Evolutionary conservation across 306 rosid genomes (phyloP), one percentile per base, ranked within the genome.

Genomic region (Castanea mollissima): DNA sequence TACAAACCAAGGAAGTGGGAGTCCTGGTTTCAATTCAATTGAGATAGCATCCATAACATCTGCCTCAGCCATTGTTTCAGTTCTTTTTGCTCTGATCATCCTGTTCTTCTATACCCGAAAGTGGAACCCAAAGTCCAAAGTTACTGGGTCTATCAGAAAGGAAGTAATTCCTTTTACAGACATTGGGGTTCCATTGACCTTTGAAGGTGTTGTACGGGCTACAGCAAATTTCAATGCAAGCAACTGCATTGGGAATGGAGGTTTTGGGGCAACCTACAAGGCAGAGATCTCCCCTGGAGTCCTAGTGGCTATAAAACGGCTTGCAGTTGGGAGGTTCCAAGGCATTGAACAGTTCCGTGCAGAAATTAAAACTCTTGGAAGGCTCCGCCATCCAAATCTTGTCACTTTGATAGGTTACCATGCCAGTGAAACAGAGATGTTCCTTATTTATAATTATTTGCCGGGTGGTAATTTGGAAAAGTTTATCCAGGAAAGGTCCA

Each of bases 1-100:
- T 76, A 23, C 82, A 41, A 46, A 79, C 75, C 73, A 44, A 23
- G 70, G 19, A n/a, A 77, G 78, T 49, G 84, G 87, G 51, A 76
- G 74, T 19, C 49, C 32, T 25, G 70, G 91, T 56, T 90, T 94
- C 81, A 92, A 79, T 80, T 91, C 97, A 14, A 92, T 94, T 79
- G 98, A 94, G 85, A 94, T 92, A 80, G 98, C 97, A 74, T 91
- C 94, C 81, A 93, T 94, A 74, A 81, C 98, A n/a, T 92, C 97
- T 84, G 98, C 98, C 25, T 88, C 97, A 1, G 98, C 97, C 80
- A 91, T 94, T 78, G 92, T 92, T 70, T 91, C 89, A 2, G 98
- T 94, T 82, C 97, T 94, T 78, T 31, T 94, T 21, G 97, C 97
- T 27, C 81, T 94, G 12, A 85, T 91, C 70, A 76, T 91, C 67